A percentile compares a stretch with the other conserved stretches of the same genome.
These are phyloP conservation scores for Thelephora terrestris DNA, from an alignment of 1,284 basidiomycete species.

Conservation along the genomic window DNA sequence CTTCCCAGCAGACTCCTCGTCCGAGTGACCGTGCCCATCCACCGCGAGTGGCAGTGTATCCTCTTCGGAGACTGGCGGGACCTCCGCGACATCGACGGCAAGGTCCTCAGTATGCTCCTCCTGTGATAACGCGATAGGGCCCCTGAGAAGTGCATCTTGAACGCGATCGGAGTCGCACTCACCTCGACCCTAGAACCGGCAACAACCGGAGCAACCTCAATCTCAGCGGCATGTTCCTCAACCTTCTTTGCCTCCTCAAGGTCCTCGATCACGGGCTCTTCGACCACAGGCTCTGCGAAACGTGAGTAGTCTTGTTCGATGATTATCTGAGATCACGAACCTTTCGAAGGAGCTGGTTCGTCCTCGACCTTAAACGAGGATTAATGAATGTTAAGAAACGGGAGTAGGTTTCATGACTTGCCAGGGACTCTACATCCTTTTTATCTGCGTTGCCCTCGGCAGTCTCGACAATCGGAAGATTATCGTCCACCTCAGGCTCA, in stretches of 20 bases:
- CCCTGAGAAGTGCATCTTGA: too few relatives aligned
- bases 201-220: constrained; percentile 4
- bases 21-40: too few relatives aligned
- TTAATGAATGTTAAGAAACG: neutral
- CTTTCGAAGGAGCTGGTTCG: neutral
- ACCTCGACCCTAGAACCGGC: constrained; percentile 1
- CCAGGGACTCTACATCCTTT: neutral
- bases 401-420: neutral
- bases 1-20: too few relatives aligned
- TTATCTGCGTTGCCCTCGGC: neutral
- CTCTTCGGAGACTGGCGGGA: neutral
- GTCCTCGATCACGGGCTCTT: neutral
- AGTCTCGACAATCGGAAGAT: neutral
- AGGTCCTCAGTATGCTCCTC: neutral
- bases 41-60: too few relatives aligned
- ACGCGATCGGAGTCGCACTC: neutral
- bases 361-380: neutral
- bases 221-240: constrained; percentile 1
- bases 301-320: neutral
- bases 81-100: constrained; percentile 5
- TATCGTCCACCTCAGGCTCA: constrained; percentile 2
- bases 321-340: neutral
- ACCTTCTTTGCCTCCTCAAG: too few relatives aligned
- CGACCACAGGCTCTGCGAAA: neutral
- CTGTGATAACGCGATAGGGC: neutral